phyloP scores from a whole-genome alignment of 805 yeast genomes.

The Saturnispora zaruensis region DNA sequence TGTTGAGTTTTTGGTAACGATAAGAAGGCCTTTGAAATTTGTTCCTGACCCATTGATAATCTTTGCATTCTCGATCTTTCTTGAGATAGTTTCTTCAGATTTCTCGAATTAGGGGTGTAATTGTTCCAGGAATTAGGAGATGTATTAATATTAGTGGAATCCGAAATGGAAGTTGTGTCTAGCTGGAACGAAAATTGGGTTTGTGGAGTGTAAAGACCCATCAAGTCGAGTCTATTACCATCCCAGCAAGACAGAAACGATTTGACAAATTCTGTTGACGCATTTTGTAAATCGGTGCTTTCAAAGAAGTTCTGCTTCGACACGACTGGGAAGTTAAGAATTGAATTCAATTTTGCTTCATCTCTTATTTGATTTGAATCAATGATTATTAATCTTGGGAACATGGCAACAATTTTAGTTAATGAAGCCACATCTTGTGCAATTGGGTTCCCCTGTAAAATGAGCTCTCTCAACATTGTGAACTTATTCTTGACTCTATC shows the following conservation, averaged over 20 bases:
- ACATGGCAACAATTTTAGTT: constrained; percentile 54
- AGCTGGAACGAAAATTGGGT: constrained; percentile 80
- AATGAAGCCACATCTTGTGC: constrained; percentile 35
- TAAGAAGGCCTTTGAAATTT: constrained; percentile 51
- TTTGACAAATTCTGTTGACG: constrained; percentile 70
- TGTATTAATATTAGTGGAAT: constrained; percentile 16
- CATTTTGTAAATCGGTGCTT: constrained; percentile 55
- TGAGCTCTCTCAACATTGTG: constrained; percentile 60
- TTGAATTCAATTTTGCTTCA: constrained; percentile 46
- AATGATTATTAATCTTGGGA: constrained; percentile 72
- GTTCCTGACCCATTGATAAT: constrained; percentile 60
- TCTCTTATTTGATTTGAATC: constrained; percentile 76
- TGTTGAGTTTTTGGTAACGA: constrained; percentile 77
- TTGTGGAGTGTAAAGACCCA: constrained; percentile 67
- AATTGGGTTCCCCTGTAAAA: constrained; percentile 75
- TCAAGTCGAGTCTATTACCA: constrained; percentile 56
- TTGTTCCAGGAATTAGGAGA: constrained; percentile 43
- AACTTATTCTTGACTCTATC: constrained; percentile 77
- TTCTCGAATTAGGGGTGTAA: constrained; percentile 69
- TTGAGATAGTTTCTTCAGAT: constrained; percentile 53
- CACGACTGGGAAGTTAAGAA: constrained; percentile 48
- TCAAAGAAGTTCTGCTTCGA: constrained; percentile 72
- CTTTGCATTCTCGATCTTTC: constrained; percentile 49
- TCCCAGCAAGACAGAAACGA: constrained; percentile 81
- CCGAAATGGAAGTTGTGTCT: constrained; percentile 48